These are phyloP conservation scores for Aphanomyces invadans DNA, from an alignment of 352 stramenopile species.

Conservation along the genomic window DNA sequence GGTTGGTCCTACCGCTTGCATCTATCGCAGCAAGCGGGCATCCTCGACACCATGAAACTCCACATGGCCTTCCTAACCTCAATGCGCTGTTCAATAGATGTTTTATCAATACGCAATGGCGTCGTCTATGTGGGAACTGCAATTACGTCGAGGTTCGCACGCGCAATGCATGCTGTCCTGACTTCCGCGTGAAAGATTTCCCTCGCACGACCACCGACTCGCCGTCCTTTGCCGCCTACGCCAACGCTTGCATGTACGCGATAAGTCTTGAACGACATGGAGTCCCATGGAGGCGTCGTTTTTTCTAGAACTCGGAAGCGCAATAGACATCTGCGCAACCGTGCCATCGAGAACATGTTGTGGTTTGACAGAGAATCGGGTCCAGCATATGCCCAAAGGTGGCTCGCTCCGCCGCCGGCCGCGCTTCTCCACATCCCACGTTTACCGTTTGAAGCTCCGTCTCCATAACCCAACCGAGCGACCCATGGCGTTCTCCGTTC, in stretches of 20 bases:
- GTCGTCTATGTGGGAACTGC: not conserved
- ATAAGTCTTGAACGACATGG: too few species aligned
- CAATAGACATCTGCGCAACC: too few species aligned
- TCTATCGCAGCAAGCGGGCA: not conserved
- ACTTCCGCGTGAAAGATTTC: not conserved
- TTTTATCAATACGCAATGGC: not conserved
- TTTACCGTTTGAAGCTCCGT: not conserved
- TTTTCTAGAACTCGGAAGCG: too few species aligned
- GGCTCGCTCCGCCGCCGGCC: not conserved
- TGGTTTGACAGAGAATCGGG: not conserved
- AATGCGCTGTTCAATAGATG: not conserved
- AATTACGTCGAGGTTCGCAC: too few species aligned
- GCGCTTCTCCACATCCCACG: not conserved
- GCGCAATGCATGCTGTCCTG: too few species aligned
- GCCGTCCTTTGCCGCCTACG: not conserved
- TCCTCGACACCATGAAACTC: too few species aligned
- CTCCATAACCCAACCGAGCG: not conserved
- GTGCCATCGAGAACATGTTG: not conserved
- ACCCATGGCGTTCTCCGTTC: too few species aligned
- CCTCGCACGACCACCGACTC: not conserved
- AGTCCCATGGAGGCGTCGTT: too few species aligned
- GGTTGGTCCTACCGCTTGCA: not conserved
- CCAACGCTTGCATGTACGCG: not conserved
- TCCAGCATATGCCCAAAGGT: not conserved
- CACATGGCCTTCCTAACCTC: too few species aligned